These are phyloP conservation scores for Echites panduratus DNA, from an alignment of 257 asterid genomes.

Conservation along the genomic window DNA sequence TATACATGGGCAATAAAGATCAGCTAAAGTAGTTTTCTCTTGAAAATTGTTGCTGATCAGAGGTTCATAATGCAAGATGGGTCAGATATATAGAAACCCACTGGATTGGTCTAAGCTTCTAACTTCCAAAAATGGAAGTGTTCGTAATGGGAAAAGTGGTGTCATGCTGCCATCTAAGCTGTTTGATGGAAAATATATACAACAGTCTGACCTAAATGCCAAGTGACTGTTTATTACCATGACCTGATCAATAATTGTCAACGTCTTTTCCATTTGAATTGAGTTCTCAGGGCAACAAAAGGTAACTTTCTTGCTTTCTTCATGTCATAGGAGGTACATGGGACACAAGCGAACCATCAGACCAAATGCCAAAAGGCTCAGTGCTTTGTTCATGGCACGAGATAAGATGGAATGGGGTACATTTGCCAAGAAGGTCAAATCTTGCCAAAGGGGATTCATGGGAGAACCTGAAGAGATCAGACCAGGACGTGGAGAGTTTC, in stretches of 20 bases:
- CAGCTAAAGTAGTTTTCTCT: too few relatives aligned
- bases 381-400: slow-evolving; percentile 54
- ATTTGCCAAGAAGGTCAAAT: slow-evolving; percentile 75
- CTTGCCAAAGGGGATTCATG: slow-evolving; percentile 94
- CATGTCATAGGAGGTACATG: slow-evolving; percentile 73
- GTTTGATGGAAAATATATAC: background rate
- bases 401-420: slow-evolving; percentile 73
- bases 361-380: slow-evolving; percentile 93
- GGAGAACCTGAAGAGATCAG: slow-evolving; percentile 95
- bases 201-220: background rate
- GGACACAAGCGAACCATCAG: slow-evolving; percentile 95
- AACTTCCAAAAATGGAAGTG: background rate
- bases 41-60: too few relatives aligned
- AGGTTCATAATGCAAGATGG: too few relatives aligned
- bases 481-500: slow-evolving; percentile 94
- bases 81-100: too few relatives aligned
- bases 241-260: background rate
- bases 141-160: background rate
- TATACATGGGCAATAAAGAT: too few relatives aligned
- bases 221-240: background rate
- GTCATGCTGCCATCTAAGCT: background rate
- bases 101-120: background rate
- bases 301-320: slow-evolving; percentile 17
- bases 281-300: background rate
- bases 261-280: background rate